Evolutionary conservation across 768 basidiomycete species (phyloP), one percentile per base, ranked within the genome.

Genomic region (Pleurotus citrinopileatus): DNA sequence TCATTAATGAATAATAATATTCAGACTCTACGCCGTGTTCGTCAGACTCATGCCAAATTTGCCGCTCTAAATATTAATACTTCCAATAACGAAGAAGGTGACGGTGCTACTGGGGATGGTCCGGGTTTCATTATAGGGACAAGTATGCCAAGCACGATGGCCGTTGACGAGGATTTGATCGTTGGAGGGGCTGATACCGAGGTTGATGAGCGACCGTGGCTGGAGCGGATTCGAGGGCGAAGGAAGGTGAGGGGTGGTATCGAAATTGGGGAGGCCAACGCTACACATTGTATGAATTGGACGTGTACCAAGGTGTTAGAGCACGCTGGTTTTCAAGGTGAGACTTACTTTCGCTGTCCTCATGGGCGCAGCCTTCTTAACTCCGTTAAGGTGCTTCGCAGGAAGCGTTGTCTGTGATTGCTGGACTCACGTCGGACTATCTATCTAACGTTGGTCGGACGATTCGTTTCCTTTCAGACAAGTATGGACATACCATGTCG

Each of bases 291-390:
- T 70, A 63, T 87, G 62, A 73, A 76, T 59, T 92, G 86, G 90
- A 81, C 83, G 78, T 75, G 80, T 20, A 71, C 73, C 51, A 93
- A 91, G 72, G 77, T 96, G 47, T 63, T 97, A 61, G 93, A 96
- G 60, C 95, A 97, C 73, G 77, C 80, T 44, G 94, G 94, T 2
- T 97, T 97, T 63, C 95, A 97, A 77, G 91, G 94, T 89, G 54
- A 54, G 84, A 70, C 54, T 13, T 38, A 27, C 20, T 32, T 40
- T 32, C 26, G 34, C 50, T 27, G 32, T 53, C 26, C 15, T 47
- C 43, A 42, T 40, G 38, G 22, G 25, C n/a, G 53, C 20, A 5
- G 42, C 13, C 27, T 34, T 27, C 9, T 32, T 48, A 26, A 40
- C 38, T 17, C 47, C 19, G 46, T 55, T 43, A 50, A 89, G 93